Base-by-base conservation (phyloP, 2,329 filamentous ascomycete genomes). In the Sporothrix pallida region DNA sequence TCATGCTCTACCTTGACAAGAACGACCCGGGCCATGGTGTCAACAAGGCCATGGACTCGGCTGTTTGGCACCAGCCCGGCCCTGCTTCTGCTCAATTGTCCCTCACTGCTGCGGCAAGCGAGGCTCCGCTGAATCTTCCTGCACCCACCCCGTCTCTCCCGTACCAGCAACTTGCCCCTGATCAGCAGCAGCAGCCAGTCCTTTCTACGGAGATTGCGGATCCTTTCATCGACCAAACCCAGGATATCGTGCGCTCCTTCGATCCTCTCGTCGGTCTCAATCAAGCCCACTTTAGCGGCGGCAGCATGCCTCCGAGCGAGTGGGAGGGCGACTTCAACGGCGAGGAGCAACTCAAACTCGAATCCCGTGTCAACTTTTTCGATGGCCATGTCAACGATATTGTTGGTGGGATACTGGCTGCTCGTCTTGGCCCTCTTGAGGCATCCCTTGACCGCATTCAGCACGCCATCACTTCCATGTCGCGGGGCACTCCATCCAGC, bases 301-400 rank as follows among this genome's bases (percentile, higher is more conserved):
- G 88, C 42, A 90, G 89, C 75, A 84, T 91, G 17, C 90, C 91
- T 31, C 88, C 90, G 74, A 98, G 95, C 80, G 95, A 98, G 81
- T 99, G 96, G 96, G 94, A 97, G 79, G 92, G 92, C 79, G 90
- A 92, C 65, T 91, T 98, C 75, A 92, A 92, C 10, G 93, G 93
- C 20, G 91, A 92, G 48, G 93, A 97, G 78, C 93, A 97, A 74
- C 89, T 90, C 70, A 97, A 97, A 82, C 85, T 98, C 73, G 90
- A 93, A 76, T 90, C 91, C 71, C 90, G 94, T 67, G 93, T 93
- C 76, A 88, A 90, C 65, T 98, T 97, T 86, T 98, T 98, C 79
- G 94, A 98, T 79, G 91, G 90, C 65, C 94, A 93, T 79, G 93
- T 99, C 76, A 94, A 97, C 80, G 90, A 94, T 70, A 83, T 98